Percentiles rank a stretch among this genome's conserved stretches.
phyloP scores from a whole-genome alignment of 1,284 basidiomycete genomes.

The Rhodotorula sp. region DNA sequence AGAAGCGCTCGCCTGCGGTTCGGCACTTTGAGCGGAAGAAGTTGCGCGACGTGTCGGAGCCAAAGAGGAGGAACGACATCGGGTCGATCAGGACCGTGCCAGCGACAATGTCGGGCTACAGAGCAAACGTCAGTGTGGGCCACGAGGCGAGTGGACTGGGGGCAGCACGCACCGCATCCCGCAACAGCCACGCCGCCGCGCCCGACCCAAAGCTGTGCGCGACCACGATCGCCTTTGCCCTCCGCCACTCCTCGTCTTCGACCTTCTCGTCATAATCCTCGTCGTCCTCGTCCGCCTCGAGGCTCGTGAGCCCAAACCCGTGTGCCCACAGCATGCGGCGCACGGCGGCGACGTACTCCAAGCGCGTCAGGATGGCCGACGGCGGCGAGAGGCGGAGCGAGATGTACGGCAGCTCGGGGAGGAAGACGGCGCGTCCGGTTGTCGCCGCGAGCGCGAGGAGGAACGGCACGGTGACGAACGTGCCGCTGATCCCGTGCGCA shows the following conservation, averaged over 20 bases:
- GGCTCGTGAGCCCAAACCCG: conserved; percentile 36
- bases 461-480: conserved; percentile 23
- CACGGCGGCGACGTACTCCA: conserved; percentile 33
- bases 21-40: conserved; percentile 34
- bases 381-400: conserved; percentile 35
- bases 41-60: conserved; percentile 32
- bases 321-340: conserved; percentile 38
- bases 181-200: conserved; percentile 28
- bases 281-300: conserved; percentile 17
- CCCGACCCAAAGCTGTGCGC: conserved; percentile 34
- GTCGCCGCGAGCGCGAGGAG: conserved; percentile 5
- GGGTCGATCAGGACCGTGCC: conserved; percentile 38
- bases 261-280: background rate
- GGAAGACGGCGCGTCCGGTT: conserved; percentile 32
- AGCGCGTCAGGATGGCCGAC: conserved; percentile 25
- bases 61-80: conserved; percentile 34
- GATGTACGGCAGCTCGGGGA: conserved; percentile 38
- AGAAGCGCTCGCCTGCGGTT: conserved; percentile 37
- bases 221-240: conserved; percentile 27
- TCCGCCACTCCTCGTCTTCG: conserved; percentile 35
- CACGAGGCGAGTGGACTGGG: fast-evolving
- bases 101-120: conserved; percentile 34
- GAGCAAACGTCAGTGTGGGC: background rate
- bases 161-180: conserved; percentile 28
- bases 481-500: conserved; percentile 37